Evolutionary conservation across 2,329 filamentous ascomycete species (phyloP).

Genomic region (Trichophyton rubrum): DNA sequence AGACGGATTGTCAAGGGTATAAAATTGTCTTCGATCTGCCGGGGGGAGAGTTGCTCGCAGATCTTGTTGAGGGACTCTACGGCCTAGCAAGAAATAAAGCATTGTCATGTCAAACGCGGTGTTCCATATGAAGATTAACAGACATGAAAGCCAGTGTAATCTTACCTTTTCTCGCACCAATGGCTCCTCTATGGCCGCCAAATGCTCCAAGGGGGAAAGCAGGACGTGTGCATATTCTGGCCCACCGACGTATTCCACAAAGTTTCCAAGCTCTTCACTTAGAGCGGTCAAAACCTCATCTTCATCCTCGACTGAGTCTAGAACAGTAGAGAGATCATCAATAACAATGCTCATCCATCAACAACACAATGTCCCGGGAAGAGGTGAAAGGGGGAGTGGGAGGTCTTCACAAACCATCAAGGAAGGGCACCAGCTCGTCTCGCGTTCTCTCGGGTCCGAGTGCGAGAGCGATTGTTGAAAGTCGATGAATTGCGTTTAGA

Average conservation of each 20-base stretch:
- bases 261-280: constrained; percentile 90
- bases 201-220: constrained; percentile 90
- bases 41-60: constrained; percentile 76
- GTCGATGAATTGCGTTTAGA: constrained; percentile 94
- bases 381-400: neutral
- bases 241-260: constrained; percentile 95
- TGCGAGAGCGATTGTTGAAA: constrained; percentile 95
- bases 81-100: constrained; percentile 45
- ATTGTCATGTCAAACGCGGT: neutral
- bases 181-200: constrained; percentile 96
- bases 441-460: constrained; percentile 91
- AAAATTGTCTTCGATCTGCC: constrained; percentile 95
- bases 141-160: constrained; percentile 5
- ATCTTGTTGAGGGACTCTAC: constrained; percentile 99
- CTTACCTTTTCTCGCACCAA: constrained; percentile 92
- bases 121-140: neutral
- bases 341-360: neutral
- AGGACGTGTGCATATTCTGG: constrained; percentile 90
- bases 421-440: constrained; percentile 96
- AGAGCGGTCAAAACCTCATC: constrained; percentile 95
- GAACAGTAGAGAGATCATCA: neutral
- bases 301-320: constrained; percentile 98
- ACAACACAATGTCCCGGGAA: neutral
- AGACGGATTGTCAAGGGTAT: constrained; percentile 90
- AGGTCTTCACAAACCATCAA: constrained; percentile 64